A percentile compares a stretch with the other conserved stretches of the same genome.
phyloP scores from a whole-genome alignment of 371 early-diverging fungal species.

The Lichtheimia ramosa region DNA sequence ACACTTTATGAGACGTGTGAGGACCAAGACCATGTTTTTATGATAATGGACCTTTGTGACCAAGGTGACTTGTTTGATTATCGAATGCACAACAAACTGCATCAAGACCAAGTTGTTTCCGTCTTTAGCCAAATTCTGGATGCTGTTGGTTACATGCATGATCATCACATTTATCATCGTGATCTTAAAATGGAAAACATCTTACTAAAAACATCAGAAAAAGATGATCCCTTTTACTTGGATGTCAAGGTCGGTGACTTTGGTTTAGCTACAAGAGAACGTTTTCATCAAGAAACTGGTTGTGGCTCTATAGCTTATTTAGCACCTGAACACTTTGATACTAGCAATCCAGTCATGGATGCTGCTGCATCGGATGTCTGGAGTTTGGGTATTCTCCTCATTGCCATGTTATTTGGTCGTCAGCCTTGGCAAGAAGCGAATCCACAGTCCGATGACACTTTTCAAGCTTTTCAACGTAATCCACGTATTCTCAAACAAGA shows the following conservation, averaged over 20 bases:
- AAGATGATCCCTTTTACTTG: slow-evolving; percentile 36
- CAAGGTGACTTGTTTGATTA: slow-evolving; percentile 67
- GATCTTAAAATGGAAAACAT: slow-evolving; percentile 84
- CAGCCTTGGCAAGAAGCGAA: slow-evolving; percentile 81
- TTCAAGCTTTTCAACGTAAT: slow-evolving; percentile 53
- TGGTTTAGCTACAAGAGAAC: slow-evolving; percentile 78
- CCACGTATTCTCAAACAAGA: slow-evolving; percentile 49
- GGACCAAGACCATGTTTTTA: slow-evolving; percentile 49
- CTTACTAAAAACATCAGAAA: slow-evolving; percentile 41
- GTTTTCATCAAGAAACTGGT: slow-evolving; percentile 71
- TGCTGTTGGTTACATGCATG: slow-evolving; percentile 58
- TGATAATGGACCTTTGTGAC: slow-evolving; percentile 67
- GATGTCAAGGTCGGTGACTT: slow-evolving; percentile 82
- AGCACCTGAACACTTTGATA: slow-evolving; percentile 64
- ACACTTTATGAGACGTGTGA: slow-evolving; percentile 55
- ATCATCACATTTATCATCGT: slow-evolving; percentile 65
- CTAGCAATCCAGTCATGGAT: slow-evolving; percentile 21
- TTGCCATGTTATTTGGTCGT: slow-evolving; percentile 74
- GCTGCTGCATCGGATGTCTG: slow-evolving; percentile 75
- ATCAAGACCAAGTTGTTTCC: slow-evolving; percentile 37
- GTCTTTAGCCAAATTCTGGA: slow-evolving; percentile 57
- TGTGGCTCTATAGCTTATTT: slow-evolving; percentile 76
- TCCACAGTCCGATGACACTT: slow-evolving; percentile 47
- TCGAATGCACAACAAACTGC: slow-evolving; percentile 40
- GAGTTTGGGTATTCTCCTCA: slow-evolving; percentile 75